Base-by-base conservation (phyloP, 1,284 basidiomycete species). In the Rhizoctonia solani region DNA sequence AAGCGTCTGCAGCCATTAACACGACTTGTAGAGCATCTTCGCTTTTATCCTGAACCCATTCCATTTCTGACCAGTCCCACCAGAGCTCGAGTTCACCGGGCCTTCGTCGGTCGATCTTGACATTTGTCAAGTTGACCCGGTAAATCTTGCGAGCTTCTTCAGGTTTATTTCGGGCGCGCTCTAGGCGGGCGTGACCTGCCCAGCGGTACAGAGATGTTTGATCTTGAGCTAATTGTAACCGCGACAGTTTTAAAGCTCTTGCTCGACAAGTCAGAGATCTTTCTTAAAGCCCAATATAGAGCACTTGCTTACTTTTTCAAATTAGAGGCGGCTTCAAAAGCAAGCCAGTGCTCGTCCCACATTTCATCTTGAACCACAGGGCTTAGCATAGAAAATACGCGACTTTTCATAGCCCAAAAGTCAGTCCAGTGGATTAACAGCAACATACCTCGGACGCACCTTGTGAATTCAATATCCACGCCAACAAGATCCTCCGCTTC, bases 51-150 rank as follows among this genome's bases (percentile, higher is more conserved):
- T 80, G 77, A n/a, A 91, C 77, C 88, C 88, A 94, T 76, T 96
- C 93, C 83, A 95, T 84, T 74, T 94, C 89, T 0, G 89, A 90
- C 92, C 93, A 97, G 54, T 89, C 86, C 79, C 88, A 91, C 89
- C 91, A 95, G 44, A 97, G 74, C 69, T 78, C 78, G 19, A 81
- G 78, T n/a, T 78, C 75, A 47, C 78, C 81, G 6, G 74, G 71
- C 61, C 19, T 1, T 55, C 66, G 59, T 61, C 21, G 67, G 70
- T 32, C 67, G 69, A 44, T 70, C 70, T 59, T 69, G 58, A 53
- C 67, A 71, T 49, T 41, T 68, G 76, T 75, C 1, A 82, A 70
- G 3, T 78, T 78, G 0, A 88, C 89, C 71, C 87, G 81, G 76
- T 94, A 97, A 1, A 97, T 85, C 72, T 93, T 93, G 14, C 94